Evolutionary conservation across 768 basidiomycete species (phyloP).

Genomic region (Krasilnikovozyma curviuscula): DNA sequence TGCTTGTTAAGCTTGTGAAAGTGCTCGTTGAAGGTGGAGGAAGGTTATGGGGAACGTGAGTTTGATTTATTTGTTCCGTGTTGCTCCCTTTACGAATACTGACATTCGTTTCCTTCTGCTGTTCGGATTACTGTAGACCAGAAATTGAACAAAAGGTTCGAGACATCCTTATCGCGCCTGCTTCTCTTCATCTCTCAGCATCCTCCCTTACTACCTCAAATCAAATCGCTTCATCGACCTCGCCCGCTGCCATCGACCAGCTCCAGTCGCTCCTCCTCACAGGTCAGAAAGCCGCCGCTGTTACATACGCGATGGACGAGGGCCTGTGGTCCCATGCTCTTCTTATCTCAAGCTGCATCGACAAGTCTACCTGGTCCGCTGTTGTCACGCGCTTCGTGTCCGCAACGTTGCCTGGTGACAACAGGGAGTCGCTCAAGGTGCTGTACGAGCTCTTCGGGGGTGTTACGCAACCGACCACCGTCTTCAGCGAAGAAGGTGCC

Average conservation of each 20-base stretch:
- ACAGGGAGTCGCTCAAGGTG: constrained; percentile 2
- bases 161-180: constrained; percentile 3
- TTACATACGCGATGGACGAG: constrained; percentile 68
- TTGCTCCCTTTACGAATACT: background rate
- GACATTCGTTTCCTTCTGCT: background rate
- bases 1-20: constrained; percentile 52
- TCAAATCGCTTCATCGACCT: constrained; percentile 29
- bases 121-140: constrained; percentile 29
- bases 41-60: constrained; percentile 64
- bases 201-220: background rate
- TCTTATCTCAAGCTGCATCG: constrained; percentile 78
- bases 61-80: constrained; percentile 6
- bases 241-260: constrained; percentile 48
- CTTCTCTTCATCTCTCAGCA: background rate
- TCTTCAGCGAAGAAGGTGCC: too few species aligned
- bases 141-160: constrained; percentile 57
- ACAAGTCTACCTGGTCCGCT: constrained; percentile 84
- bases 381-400: constrained; percentile 68
- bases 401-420: constrained; percentile 38
- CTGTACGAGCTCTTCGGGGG: constrained; percentile 13
- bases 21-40: constrained; percentile 81
- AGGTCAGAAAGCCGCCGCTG: constrained; percentile 71
- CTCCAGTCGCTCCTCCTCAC: constrained; percentile 60
- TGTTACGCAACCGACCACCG: too few species aligned
- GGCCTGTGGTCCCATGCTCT: constrained; percentile 90